phyloP scores from a whole-genome alignment of 2,329 filamentous ascomycete genomes.

The Colletotrichum coccodes region DNA sequence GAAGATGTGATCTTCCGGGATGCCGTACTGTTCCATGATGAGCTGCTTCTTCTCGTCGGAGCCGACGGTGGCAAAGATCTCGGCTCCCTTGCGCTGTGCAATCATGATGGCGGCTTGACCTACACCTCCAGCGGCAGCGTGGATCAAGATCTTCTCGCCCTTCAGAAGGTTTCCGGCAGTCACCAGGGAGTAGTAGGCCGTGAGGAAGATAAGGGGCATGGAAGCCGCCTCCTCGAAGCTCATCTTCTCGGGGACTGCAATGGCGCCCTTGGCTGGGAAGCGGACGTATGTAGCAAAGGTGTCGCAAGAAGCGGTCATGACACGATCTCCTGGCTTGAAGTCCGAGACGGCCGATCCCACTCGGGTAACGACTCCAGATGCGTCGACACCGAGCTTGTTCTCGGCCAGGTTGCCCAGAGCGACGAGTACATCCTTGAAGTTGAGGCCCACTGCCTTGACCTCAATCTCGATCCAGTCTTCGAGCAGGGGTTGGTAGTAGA shows the following conservation, averaged over 20 bases:
- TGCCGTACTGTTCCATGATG: slow-evolving; percentile 39
- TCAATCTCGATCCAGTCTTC: slow-evolving; percentile 38
- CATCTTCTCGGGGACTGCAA: slow-evolving; percentile 50
- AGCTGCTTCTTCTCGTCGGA: slow-evolving; percentile 42
- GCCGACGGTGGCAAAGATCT: slow-evolving; percentile 53
- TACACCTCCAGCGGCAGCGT: slow-evolving; percentile 49
- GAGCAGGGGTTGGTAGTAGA: slow-evolving; percentile 12
- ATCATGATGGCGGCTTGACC: slow-evolving; percentile 52
- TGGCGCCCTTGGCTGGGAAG: slow-evolving; percentile 35
- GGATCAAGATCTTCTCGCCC: slow-evolving; percentile 52
- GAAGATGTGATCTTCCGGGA: slow-evolving; percentile 41
- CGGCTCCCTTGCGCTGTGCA: slow-evolving; percentile 48
- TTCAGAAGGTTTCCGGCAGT: slow-evolving; percentile 42
- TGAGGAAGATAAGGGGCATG: slow-evolving; percentile 40
- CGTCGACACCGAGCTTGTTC: slow-evolving; percentile 42
- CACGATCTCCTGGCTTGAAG: slow-evolving; percentile 44
- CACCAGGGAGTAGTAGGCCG: slow-evolving; percentile 42
- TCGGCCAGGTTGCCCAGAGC: slow-evolving; percentile 38
- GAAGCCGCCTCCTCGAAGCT: slow-evolving; percentile 49
- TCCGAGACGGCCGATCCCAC: slow-evolving; percentile 41
- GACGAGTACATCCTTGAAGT: slow-evolving; percentile 41
- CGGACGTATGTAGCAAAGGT: slow-evolving; percentile 37
- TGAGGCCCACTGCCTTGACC: slow-evolving; percentile 39
- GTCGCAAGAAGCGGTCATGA: slow-evolving; percentile 36
- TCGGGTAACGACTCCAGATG: slow-evolving; percentile 44